Evolutionary conservation across 1,139 yeast species (phyloP).

Genomic region (Scheffersomyces segobiensis): DNA sequence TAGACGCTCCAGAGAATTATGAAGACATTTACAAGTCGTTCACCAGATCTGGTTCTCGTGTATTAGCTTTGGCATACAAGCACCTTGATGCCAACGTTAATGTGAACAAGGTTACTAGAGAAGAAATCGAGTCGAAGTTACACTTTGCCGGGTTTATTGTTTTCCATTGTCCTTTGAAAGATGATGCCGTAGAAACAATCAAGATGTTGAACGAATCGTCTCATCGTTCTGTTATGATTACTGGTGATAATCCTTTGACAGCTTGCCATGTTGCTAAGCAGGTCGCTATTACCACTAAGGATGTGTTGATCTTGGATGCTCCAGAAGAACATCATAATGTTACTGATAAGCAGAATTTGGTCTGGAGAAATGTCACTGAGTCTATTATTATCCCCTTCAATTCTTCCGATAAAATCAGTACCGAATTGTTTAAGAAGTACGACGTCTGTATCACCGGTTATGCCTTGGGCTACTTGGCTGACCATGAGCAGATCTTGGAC

Average conservation of each 20-base stretch:
- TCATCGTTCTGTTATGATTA: constrained; percentile 95
- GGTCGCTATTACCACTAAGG: constrained; percentile 80
- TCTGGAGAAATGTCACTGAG: constrained; percentile 87
- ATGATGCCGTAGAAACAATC: constrained; percentile 88
- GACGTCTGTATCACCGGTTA: constrained; percentile 95
- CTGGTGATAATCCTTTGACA: constrained; percentile 98
- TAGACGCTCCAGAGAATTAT: constrained; percentile 71
- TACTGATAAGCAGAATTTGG: constrained; percentile 57
- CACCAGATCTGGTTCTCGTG: constrained; percentile 96
- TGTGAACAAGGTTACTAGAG: constrained; percentile 62
- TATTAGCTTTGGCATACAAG: constrained; percentile 89
- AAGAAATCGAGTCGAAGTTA: constrained; percentile 71
- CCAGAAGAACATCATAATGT: constrained; percentile 66
- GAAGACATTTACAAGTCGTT: constrained; percentile 87
- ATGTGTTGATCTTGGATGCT: constrained; percentile 82
- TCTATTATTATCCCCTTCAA: constrained; percentile 69
- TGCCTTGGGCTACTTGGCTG: constrained; percentile 68
- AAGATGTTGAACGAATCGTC: constrained; percentile 92
- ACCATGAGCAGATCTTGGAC: constrained; percentile 66
- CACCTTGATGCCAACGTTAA: constrained; percentile 55
- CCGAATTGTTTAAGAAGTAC: constrained; percentile 58
- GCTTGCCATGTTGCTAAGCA: constrained; percentile 98
- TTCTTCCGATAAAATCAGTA: constrained; percentile 59
- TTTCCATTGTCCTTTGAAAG: constrained; percentile 95
- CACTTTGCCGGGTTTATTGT: constrained; percentile 91